Evolutionary conservation across 441 rosid species (phyloP), one percentile per base, ranked within the genome.

Genomic region (Gossypium laxum): DNA sequence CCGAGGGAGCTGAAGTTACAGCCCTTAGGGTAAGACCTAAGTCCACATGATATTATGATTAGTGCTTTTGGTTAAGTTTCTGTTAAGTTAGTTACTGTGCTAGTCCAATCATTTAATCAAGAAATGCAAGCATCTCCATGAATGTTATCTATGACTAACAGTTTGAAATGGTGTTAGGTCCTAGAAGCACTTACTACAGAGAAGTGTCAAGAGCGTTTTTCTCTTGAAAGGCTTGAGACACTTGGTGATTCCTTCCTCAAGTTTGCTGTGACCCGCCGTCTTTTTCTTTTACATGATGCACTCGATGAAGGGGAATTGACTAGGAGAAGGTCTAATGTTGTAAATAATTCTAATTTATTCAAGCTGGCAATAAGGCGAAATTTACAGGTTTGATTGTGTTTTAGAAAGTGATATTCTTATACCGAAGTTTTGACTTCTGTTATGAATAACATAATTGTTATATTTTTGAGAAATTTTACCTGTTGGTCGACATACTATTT

Each of bases 171-270:
- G 32, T 73, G 56, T 73, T 73, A 94, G 99, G 82, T 94, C 75
- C 83, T 94, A 15, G 93, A 92, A 83, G 99, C 99, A 22, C 96
- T 94, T 71, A 90, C 99, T 17, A 90, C 99, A 57, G 99, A 94
- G 85, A 92, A 82, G 76, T 94, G 99, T 79, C 96, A 89, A 77
- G 99, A 94, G 83, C 92, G 96, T 51, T 81, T 94, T 80, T 94
- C 97, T 70, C 93, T 94, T 78, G 99, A 94, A 81, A 87, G 97
- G 81, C 91, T 94, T 64, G 99, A 94, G 83, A 76, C 79, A 69
- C 91, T 94, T 50, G 99, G 99, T 61, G 99, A 94, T 82, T 88
- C 92, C 74, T 94, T 94, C 78, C 96, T 92, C 76, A 91, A 94
- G 85, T 92, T 83, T 87, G 85, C 88, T 14, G 97, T 94, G 54